Base-by-base conservation (phyloP, 768 basidiomycete genomes). In the Ramaria rubella region DNA sequence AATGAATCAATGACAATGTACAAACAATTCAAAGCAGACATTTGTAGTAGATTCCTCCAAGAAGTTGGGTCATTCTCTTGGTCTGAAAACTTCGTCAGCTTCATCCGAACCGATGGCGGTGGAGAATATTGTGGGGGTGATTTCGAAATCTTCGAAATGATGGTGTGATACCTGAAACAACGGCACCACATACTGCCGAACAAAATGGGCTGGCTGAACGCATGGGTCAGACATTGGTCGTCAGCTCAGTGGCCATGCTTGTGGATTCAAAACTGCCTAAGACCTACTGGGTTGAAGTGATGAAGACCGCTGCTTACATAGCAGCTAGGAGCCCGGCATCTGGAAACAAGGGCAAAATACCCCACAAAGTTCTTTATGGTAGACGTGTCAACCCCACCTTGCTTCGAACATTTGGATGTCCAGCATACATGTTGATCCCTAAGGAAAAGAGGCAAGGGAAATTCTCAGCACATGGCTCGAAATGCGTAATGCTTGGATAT, bases 201-300 rank as follows among this genome's bases (percentile, higher is more conserved):
- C 61, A 66, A 31, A 62, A 64, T 58, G 60, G 67, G 7, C 53
- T 67, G 17, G 68, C 76, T 0, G 74, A 80, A 36, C 48, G 66
- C 0, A 65, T 67, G n/a, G 75, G 75, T 51, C 33, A 63, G 3
- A 75, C 69, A 0, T 33, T 72, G 0, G 23, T 72, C 0, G 66
- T 74, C 44, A 40, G 73, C 2, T 64, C 59, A 1, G 26, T 61
- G 0, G 62, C 70, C 0, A 76, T 77, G 72, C 4, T 76, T 26
- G 61, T 63, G 0, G 61, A 57, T 0, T 30, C 49, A 24, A 21
- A 66, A 4, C 17, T 72, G 0, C 70, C 67, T n/a, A 29, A 43
- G 1, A 65, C 55, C 19, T 56, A 70, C 11, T 75, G 74, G 71
- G 67, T 67, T 0, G n/a, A n/a, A n/a, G n/a, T n/a, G n/a, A n/a